phyloP scores from a whole-genome alignment of 1,139 yeast species.

The Yamadazyma blattariae region DNA sequence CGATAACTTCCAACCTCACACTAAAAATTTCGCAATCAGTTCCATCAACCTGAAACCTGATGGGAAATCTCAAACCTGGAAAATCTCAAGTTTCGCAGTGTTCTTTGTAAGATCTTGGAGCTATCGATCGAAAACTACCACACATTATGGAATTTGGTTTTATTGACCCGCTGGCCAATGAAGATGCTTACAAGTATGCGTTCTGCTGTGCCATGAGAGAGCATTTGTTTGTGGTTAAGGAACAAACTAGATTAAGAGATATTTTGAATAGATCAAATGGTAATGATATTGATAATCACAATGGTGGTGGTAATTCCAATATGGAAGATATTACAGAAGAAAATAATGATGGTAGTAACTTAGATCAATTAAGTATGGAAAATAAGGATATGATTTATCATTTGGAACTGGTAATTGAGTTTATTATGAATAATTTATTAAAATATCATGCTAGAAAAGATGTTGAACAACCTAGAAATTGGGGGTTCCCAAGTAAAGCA shows the following conservation, averaged over 20 bases:
- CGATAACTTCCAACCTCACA: neutral
- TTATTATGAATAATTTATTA: constrained; percentile 9
- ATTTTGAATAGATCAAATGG: constrained; percentile 5
- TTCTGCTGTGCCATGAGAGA: constrained; percentile 13
- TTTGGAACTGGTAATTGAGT: constrained; percentile 14
- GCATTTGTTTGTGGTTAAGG: constrained; percentile 9
- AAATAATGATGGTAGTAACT: too few species aligned
- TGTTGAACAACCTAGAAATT: constrained; percentile 9
- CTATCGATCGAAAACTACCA: neutral
- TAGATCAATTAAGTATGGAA: constrained; percentile 4
- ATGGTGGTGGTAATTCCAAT: neutral
- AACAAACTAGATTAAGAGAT: constrained; percentile 8
- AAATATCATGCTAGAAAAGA: constrained; percentile 11
- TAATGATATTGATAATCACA: constrained; percentile 5
- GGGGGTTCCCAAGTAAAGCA: constrained; percentile 12
- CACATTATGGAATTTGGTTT: constrained; percentile 1
- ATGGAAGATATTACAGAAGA: too few species aligned
- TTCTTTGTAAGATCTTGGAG: too few species aligned
- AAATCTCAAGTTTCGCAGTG: too few species aligned
- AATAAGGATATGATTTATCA: constrained; percentile 9
- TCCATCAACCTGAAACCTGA: too few species aligned
- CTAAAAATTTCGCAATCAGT: too few species aligned
- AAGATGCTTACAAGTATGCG: constrained; percentile 15
- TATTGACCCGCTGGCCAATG: constrained; percentile 9
- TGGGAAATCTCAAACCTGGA: too few species aligned